A percentile compares a stretch with the other conserved stretches of the same genome.
phyloP scores from a whole-genome alignment of 164 flowering plant species.

The Brasenia schreberi region DNA sequence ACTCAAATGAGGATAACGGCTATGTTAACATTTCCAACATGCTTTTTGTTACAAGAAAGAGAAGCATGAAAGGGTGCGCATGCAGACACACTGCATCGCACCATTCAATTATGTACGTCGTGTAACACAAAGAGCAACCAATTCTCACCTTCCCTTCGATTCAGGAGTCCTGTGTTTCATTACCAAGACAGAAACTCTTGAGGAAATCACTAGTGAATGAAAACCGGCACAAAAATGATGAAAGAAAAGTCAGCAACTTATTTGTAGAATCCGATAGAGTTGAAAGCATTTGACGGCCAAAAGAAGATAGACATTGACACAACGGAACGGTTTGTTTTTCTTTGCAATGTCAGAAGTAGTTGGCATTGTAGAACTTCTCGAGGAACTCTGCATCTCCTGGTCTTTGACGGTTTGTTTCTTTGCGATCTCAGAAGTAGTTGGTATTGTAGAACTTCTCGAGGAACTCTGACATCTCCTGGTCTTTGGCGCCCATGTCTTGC shows the following conservation, averaged over 20 bases:
- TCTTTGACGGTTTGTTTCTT: conserved; percentile 21
- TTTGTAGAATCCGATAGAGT: background rate
- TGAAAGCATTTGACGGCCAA: background rate
- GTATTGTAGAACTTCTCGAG: conserved; percentile 60
- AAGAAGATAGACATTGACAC: background rate
- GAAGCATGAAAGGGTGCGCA: too few species aligned
- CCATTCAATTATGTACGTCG: too few species aligned
- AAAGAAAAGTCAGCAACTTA: background rate
- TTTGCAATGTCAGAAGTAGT: conserved; percentile 15
- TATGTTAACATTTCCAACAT: too few species aligned
- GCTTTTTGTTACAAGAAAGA: too few species aligned
- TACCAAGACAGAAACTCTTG: too few species aligned
- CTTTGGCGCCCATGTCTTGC: conserved; percentile 44
- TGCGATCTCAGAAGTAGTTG: conserved; percentile 25
- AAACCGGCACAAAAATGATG: background rate
- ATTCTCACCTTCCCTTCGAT: too few species aligned
- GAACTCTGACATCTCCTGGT: conserved; percentile 49
- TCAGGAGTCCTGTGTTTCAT: too few species aligned
- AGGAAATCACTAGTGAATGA: too few species aligned
- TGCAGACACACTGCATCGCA: too few species aligned
- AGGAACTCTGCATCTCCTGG: conserved; percentile 51
- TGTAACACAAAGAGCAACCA: too few species aligned
- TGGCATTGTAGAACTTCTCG: conserved; percentile 56
- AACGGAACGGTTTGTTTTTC: background rate
- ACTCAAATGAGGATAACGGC: too few species aligned